These are phyloP conservation scores for Hansenula lynferdii DNA, from an alignment of 1,139 yeast genomes.

Conservation along the genomic window DNA sequence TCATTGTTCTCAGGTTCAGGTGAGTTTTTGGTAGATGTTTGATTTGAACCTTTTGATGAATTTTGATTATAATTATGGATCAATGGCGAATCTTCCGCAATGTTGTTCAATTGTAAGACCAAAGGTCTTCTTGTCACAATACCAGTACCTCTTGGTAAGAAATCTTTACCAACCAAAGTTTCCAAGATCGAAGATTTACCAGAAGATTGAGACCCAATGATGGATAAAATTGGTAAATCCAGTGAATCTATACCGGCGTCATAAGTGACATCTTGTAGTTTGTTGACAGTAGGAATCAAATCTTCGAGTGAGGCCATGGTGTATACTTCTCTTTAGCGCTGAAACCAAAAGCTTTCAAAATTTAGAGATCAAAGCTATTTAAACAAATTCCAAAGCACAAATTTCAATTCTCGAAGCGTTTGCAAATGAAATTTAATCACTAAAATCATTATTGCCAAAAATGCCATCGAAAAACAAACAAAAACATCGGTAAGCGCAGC, in stretches of 20 bases:
- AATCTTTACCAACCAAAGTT: conserved; percentile 74
- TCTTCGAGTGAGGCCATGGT: conserved; percentile 68
- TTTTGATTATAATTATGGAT: conserved; percentile 26
- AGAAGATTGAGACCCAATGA: conserved; percentile 76
- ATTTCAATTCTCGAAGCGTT: too few species aligned
- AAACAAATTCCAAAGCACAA: too few species aligned
- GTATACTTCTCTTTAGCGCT: too few species aligned
- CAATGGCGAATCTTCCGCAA: conserved; percentile 47
- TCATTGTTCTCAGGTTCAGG: conserved; percentile 25
- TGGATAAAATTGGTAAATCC: conserved; percentile 70
- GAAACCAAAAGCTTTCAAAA: too few species aligned
- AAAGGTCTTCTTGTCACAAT: conserved; percentile 78
- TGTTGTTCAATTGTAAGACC: conserved; percentile 64
- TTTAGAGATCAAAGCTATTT: too few species aligned
- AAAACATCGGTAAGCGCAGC: not conserved
- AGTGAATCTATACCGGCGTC: conserved; percentile 70
- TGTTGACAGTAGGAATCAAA: conserved; percentile 82
- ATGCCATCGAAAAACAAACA: not conserved
- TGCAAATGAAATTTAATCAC: too few species aligned
- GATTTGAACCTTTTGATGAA: conserved; percentile 7
- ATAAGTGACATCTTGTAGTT: conserved; percentile 71
- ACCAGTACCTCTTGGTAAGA: conserved; percentile 77
- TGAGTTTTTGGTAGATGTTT: conserved; percentile 17
- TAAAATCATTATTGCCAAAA: conserved; percentile 2
- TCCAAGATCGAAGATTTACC: conserved; percentile 77